These are phyloP conservation scores for Blastobotrys chiropterorum DNA, from an alignment of 805 yeast species.

Conservation along the genomic window DNA sequence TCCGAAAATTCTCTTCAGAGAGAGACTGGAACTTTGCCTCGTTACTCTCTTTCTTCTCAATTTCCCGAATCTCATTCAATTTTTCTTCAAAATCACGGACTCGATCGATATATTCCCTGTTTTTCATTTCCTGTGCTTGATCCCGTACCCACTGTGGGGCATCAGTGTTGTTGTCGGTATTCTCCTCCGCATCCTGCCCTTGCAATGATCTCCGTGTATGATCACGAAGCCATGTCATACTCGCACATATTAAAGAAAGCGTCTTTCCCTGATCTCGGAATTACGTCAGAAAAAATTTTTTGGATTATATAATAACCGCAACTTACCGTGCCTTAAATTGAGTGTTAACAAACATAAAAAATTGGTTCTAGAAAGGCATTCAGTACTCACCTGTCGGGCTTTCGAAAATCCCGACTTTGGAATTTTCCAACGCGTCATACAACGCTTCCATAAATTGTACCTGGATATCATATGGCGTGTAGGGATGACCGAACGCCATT, in stretches of 20 bases:
- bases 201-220: constrained; percentile 32
- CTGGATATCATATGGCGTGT: constrained; percentile 74
- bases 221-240: constrained; percentile 75
- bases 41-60: constrained; percentile 13
- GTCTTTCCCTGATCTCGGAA: constrained; percentile 57
- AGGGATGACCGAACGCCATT: constrained; percentile 62
- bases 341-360: neutral
- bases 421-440: constrained; percentile 50
- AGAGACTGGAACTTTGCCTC: constrained; percentile 10
- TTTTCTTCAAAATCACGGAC: constrained; percentile 23
- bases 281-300: neutral
- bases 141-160: constrained; percentile 69
- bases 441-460: constrained; percentile 66
- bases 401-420: constrained; percentile 76
- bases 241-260: constrained; percentile 74
- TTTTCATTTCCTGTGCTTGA: constrained; percentile 28
- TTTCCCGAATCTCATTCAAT: constrained; percentile 13
- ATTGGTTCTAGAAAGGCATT: neutral
- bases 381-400: constrained; percentile 74
- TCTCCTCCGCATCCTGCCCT: constrained; percentile 13
- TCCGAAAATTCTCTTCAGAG: constrained; percentile 4
- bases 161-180: constrained; percentile 36
- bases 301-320: neutral
- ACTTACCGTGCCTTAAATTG: constrained; percentile 17
- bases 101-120: constrained; percentile 15